Evolutionary conservation across 2,329 filamentous ascomycete genomes (phyloP).

Genomic region (Gliomastix tumulicola): DNA sequence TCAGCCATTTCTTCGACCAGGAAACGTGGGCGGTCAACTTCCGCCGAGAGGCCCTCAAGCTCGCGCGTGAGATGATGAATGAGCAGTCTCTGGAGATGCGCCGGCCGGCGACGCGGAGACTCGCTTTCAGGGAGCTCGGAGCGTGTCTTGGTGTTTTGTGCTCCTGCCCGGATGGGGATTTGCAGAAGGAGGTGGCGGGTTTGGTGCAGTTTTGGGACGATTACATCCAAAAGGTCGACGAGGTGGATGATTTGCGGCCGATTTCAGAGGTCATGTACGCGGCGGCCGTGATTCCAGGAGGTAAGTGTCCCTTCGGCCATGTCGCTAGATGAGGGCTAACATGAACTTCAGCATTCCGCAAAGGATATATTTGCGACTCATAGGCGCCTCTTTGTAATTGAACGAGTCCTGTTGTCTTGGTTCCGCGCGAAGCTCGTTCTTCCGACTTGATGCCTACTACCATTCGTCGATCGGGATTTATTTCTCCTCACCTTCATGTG

Average conservation of each 20-base stretch:
- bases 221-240: conserved; percentile 19
- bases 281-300: conserved; percentile 44
- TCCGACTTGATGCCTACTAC: too few species aligned
- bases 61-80: conserved; percentile 15
- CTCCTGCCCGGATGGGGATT: too few species aligned
- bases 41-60: conserved; percentile 16
- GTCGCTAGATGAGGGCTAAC: too few species aligned
- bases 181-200: conserved; percentile 17
- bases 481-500: too few species aligned
- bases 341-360: too few species aligned
- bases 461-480: too few species aligned
- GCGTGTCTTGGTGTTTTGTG: conserved; percentile 40
- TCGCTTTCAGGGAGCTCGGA: conserved; percentile 50
- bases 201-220: conserved; percentile 25
- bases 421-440: too few species aligned
- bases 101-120: conserved; percentile 17
- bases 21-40: conserved; percentile 40
- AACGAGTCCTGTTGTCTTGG: too few species aligned
- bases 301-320: too few species aligned
- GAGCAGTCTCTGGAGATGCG: conserved; percentile 10
- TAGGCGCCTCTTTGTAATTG: too few species aligned
- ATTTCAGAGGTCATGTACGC: conserved; percentile 53
- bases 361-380: too few species aligned
- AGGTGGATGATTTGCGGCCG: conserved; percentile 37
- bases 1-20: conserved; percentile 39